A percentile compares a stretch with the other conserved stretches of the same genome.
These are phyloP conservation scores for Francoa sonchifolia DNA, from an alignment of 441 rosid genomes.

Conservation along the genomic window DNA sequence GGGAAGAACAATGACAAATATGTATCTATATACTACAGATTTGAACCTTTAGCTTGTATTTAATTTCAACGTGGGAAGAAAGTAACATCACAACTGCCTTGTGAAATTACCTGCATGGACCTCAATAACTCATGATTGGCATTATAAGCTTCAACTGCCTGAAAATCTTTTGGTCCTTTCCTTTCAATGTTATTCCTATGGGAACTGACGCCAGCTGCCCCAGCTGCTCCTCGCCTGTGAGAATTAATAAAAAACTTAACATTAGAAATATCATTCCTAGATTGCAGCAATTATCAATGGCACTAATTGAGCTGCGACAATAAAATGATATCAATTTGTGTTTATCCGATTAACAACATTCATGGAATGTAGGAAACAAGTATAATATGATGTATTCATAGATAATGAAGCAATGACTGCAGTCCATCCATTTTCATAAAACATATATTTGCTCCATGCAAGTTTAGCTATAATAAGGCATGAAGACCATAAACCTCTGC, in stretches of 20 bases:
- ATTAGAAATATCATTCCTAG: background rate
- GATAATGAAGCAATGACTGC: no score
- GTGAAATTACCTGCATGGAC: constrained; percentile 38
- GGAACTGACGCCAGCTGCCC: constrained; percentile 24
- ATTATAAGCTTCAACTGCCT: constrained; percentile 16
- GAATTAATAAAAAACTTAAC: constrained; percentile 12
- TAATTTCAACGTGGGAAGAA: no score
- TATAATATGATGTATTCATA: no score
- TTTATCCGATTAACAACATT: no score
- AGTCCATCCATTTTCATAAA: no score
- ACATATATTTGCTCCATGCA: no score
- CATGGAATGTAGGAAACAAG: no score
- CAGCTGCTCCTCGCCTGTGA: constrained; percentile 31
- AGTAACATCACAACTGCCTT: no score
- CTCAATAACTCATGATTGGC: constrained; percentile 19
- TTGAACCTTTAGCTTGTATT: no score
- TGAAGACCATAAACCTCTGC: no score
- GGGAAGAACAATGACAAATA: background rate
- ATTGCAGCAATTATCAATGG: background rate
- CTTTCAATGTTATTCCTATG: constrained; percentile 23
- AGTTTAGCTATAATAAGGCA: no score
- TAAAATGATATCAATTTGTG: background rate
- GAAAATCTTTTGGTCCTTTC: constrained; percentile 31
- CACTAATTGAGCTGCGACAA: background rate
- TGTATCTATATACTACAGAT: no score